These are phyloP conservation scores for Symbiotaphrina buchneri DNA, from an alignment of 495 filamentous ascomycete species.

Conservation along the genomic window DNA sequence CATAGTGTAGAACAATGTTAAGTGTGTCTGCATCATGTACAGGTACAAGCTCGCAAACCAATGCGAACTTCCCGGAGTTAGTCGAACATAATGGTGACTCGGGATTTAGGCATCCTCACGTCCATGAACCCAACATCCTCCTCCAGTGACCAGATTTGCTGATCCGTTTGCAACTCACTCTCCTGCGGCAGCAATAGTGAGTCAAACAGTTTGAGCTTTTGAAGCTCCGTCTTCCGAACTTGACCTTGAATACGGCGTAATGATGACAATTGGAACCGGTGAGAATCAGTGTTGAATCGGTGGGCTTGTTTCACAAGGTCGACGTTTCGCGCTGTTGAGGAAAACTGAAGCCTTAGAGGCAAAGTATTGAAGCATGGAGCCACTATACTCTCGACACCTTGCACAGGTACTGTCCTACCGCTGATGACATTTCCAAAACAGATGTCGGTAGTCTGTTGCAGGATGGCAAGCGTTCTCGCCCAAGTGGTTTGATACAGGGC, in stretches of 20 bases:
- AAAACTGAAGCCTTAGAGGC: conserved; percentile 41
- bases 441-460: conserved; percentile 32
- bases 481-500: conserved; percentile 46
- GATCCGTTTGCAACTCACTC: conserved; percentile 22
- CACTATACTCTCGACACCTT: conserved; percentile 45
- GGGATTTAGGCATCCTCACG: conserved; percentile 14
- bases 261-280: conserved; percentile 45
- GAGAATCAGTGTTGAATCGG: conserved; percentile 25
- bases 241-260: conserved; percentile 35
- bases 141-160: conserved; percentile 36
- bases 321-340: conserved; percentile 16
- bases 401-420: conserved; percentile 40
- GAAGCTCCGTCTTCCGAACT: conserved; percentile 12
- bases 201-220: conserved; percentile 42
- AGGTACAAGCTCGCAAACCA: conserved; percentile 50
- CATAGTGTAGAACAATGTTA: conserved; percentile 20
- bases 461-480: conserved; percentile 30
- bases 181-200: conserved; percentile 55
- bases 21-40: conserved; percentile 18
- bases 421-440: conserved; percentile 68
- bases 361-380: conserved; percentile 81
- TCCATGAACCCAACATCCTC: conserved; percentile 57
- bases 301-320: conserved; percentile 31
- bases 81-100: conserved; percentile 1
- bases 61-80: conserved; percentile 22